Conservation (phyloP, 2,329 filamentous ascomycete species). For the Penicillium sp. region DNA sequence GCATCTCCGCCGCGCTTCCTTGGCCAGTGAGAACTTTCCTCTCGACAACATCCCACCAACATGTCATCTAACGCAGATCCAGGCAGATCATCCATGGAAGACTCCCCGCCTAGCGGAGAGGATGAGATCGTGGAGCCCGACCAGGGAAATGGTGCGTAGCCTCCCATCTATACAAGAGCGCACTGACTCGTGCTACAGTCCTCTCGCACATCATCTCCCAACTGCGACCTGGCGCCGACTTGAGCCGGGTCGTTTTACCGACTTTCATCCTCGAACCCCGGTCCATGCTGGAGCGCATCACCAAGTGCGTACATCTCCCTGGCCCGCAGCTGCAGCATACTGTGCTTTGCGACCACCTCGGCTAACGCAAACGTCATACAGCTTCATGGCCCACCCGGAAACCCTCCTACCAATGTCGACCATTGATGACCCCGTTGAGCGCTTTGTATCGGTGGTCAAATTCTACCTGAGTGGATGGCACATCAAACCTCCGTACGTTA, state of each 20-base stretch:
- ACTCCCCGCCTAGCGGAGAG: conserved; percentile 55
- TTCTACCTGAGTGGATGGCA: conserved; percentile 99
- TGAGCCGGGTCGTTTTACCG: conserved; percentile 90
- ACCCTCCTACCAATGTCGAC: conserved; percentile 84
- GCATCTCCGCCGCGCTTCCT: conserved; percentile 41
- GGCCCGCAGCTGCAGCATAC: not conserved
- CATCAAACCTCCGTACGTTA: conserved; percentile 86
- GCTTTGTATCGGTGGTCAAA: conserved; percentile 94
- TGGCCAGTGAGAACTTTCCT: conserved; percentile 36
- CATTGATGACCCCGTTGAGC: conserved; percentile 83
- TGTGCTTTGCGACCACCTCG: not conserved
- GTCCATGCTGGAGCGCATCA: conserved; percentile 98
- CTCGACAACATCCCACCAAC: conserved; percentile 3
- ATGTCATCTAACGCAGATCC: conserved; percentile 30
- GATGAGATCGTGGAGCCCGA: conserved; percentile 88
- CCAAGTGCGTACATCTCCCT: conserved; percentile 69
- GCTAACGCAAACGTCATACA: conserved; percentile 40
- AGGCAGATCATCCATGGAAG: conserved; percentile 63
- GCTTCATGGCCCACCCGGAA: conserved; percentile 99
- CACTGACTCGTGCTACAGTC: conserved; percentile 56
- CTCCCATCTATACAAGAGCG: not conserved
- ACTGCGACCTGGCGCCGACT: conserved; percentile 88
- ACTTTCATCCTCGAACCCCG: conserved; percentile 98
- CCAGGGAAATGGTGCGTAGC: conserved; percentile 77
- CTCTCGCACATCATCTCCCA: conserved; percentile 97